phyloP scores from a whole-genome alignment of 2,329 filamentous ascomycete genomes.

The Bimuria novae-zelandiae region DNA sequence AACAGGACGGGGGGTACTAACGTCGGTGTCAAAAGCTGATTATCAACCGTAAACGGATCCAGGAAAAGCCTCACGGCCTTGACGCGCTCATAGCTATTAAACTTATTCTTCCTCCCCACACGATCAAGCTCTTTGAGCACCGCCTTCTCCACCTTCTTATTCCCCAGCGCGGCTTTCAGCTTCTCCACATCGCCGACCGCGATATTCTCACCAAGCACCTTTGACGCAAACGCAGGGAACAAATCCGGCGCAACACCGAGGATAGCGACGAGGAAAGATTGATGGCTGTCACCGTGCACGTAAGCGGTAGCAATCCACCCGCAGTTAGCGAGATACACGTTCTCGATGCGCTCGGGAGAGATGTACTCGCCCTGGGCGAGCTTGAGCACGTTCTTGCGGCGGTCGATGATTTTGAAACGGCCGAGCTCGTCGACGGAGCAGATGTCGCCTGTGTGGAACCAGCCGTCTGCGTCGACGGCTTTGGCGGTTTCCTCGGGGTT shows the following conservation, averaged over 20 bases:
- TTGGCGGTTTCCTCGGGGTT: constrained; percentile 86
- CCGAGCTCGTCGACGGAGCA: constrained; percentile 82
- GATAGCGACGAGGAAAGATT: constrained; percentile 81
- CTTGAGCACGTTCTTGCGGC: constrained; percentile 99
- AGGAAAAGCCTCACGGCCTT: constrained; percentile 73
- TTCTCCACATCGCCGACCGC: constrained; percentile 66
- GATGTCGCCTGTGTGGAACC: constrained; percentile 97
- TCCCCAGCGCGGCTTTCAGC: constrained; percentile 67
- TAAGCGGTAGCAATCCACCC: constrained; percentile 79
- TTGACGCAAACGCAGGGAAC: constrained; percentile 81
- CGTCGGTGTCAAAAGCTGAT: constrained; percentile 87
- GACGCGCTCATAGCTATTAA: constrained; percentile 89
- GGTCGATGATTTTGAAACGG: constrained; percentile 91
- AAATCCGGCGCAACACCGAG: constrained; percentile 85
- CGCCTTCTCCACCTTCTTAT: constrained; percentile 73
- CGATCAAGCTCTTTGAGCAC: constrained; percentile 78
- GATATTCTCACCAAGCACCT: constrained; percentile 72
- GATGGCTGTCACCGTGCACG: constrained; percentile 85
- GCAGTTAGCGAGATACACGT: constrained; percentile 83
- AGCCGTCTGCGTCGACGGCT: constrained; percentile 82
- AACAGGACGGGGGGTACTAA: constrained; percentile 56
- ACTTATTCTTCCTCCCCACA: constrained; percentile 81
- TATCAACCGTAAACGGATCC: constrained; percentile 92
- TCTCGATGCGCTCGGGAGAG: constrained; percentile 95
- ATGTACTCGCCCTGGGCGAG: constrained; percentile 97